Evolutionary conservation across 106 monocot species (phyloP), one percentile per base, ranked within the genome.

Genomic region (Dendrobium nobile): DNA sequence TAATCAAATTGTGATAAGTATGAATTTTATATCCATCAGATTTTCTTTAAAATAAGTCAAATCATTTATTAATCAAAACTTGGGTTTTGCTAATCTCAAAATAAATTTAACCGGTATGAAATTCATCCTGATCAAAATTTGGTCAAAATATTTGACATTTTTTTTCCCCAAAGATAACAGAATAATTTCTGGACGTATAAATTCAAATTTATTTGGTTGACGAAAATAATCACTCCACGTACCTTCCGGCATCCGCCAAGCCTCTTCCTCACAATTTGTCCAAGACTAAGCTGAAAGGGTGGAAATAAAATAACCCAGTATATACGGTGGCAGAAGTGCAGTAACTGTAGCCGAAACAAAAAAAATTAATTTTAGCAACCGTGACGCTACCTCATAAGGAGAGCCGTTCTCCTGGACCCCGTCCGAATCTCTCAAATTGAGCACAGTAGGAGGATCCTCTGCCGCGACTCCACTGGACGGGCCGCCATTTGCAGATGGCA

Each of bases 201-300:
- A 33, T 70, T 31, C 70, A 70, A 16, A 33, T 70, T 70, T 70
- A 70, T n/a, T 16, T 37, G 28, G 28, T 31, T 28, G 28, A 68
- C 7, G 15, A 70, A 70, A 70, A 37, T 15, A 70, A 70, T 37
- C 15, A 70, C 37, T 70, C 9, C 26, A 48, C 75, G 15, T 82
- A 96, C 97, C 94, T 89, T 97, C 75, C 97, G 74, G 24, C 87
- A 86, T 17, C 94, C 92, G 55, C 82, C 83, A 5, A 97, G 84
- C 84, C 82, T 92, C 82, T 84, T 94, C 85, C 77, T 88, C 73
- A 94, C 88, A 55, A 91, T 83, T 75, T 94, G 89, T 40, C 84
- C 82, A 44, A 88, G 80, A 24, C 84, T 82, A 27, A 89, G 82
- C 93, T 92, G 81, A 89, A 79, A 47, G 48, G 81, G 5, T n/a